A percentile compares a stretch with the other conserved stretches of the same genome.
Conservation (phyloP, 2,329 filamentous ascomycete genomes). For the Cercospora berteroae region DNA sequence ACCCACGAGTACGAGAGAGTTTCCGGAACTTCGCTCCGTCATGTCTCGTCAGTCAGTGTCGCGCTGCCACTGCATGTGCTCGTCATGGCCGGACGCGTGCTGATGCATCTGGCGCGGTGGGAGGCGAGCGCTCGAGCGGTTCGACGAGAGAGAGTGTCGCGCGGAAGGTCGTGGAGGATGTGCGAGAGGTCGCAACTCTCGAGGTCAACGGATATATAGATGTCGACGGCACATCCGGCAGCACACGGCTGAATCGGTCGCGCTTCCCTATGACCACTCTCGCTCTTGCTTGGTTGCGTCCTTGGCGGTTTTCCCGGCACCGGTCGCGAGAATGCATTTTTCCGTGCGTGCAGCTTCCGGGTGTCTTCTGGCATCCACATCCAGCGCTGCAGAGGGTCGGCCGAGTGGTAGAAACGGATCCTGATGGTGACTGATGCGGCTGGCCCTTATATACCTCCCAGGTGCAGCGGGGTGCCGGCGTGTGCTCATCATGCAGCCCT, state of each 20-base stretch:
- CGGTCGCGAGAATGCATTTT: not conserved
- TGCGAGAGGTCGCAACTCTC: not conserved
- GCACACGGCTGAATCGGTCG: not conserved
- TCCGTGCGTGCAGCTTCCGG: not conserved
- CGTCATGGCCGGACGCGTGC: not conserved
- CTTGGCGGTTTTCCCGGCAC: not conserved
- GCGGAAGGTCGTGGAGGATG: not conserved
- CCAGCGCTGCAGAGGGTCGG: not conserved
- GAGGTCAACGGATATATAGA: not conserved
- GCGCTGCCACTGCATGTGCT: not conserved
- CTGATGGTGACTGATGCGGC: not conserved
- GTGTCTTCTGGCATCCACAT: not conserved
- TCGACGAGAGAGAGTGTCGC: not conserved
- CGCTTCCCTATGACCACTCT: not conserved
- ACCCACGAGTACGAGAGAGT: not conserved
- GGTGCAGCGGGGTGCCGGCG: not conserved
- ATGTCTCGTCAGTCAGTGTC: not conserved
- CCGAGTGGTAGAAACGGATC: not conserved
- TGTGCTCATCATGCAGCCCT: not conserved
- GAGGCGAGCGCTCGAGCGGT: not conserved
- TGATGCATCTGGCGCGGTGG: not conserved
- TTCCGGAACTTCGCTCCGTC: not conserved
- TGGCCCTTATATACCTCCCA: not conserved
- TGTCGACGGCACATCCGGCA: not conserved
- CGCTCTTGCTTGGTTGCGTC: not conserved